These are phyloP conservation scores for Sextonia rubra DNA, from an alignment of 164 flowering plant genomes.

Conservation along the genomic window DNA sequence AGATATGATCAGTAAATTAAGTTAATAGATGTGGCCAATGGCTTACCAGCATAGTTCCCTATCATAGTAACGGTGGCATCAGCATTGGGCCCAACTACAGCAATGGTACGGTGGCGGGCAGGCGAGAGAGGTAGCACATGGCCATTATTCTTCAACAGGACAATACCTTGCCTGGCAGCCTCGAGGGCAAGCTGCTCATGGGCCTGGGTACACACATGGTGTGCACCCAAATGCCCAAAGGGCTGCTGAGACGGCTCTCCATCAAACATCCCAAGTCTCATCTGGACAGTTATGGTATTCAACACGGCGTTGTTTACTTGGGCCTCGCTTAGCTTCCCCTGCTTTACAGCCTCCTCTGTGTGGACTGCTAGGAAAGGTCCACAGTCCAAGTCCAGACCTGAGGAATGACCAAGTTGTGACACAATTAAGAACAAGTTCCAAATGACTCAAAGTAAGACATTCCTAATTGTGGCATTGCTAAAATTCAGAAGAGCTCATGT, in stretches of 20 bases:
- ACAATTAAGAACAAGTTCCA: not conserved
- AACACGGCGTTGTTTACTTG: slow-evolving; percentile 53
- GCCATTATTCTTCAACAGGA: slow-evolving; percentile 64
- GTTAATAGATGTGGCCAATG: not conserved
- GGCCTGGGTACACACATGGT: slow-evolving; percentile 57
- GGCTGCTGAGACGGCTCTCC: slow-evolving; percentile 59
- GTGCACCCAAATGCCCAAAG: slow-evolving; percentile 57
- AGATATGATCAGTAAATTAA: too few species aligned
- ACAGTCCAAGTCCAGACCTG: slow-evolving; percentile 94
- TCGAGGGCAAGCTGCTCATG: slow-evolving; percentile 74
- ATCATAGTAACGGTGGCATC: slow-evolving; percentile 80
- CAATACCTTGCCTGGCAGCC: slow-evolving; percentile 93
- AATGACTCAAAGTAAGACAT: too few species aligned
- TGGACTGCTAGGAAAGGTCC: slow-evolving; percentile 74
- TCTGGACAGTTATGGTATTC: slow-evolving; percentile 70
- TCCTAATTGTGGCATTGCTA: not conserved
- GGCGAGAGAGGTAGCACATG: slow-evolving; percentile 54
- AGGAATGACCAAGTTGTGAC: not conserved
- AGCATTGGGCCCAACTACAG: slow-evolving; percentile 83
- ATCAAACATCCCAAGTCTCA: slow-evolving; percentile 95
- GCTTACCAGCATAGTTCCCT: slow-evolving; percentile 69
- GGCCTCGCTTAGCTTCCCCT: slow-evolving; percentile 42
- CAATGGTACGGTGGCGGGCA: slow-evolving; percentile 46
- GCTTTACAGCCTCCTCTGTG: slow-evolving; percentile 53
- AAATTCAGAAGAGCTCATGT: not conserved